These are phyloP conservation scores for Amoeboaphelidium protococcarum DNA, from an alignment of 371 early-diverging fungal genomes.

Conservation along the genomic window DNA sequence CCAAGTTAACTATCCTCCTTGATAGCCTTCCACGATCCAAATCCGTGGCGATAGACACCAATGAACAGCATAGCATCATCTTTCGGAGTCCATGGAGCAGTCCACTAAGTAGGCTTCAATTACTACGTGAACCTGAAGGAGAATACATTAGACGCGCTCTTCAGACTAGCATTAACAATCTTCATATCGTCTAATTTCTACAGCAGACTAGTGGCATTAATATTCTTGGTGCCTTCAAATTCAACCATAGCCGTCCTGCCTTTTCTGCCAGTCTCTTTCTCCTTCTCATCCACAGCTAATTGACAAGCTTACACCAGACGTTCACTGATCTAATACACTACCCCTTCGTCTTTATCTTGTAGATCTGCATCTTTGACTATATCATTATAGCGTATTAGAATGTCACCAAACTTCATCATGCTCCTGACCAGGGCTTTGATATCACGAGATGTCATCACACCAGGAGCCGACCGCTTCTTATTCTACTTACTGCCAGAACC, in stretches of 20 bases:
- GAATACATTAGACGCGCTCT: not conserved
- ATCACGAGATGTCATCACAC: conserved; percentile 41
- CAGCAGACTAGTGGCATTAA: conserved; percentile 52
- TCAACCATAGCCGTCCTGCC: conserved; percentile 9
- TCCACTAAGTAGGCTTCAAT: conserved; percentile 66
- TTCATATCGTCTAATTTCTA: conserved; percentile 27
- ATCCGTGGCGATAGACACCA: conserved; percentile 76
- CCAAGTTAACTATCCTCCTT: conserved; percentile 45
- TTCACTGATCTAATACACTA: conserved; percentile 22
- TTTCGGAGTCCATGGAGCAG: conserved; percentile 53
- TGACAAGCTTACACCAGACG: conserved; percentile 41
- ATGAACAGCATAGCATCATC: conserved; percentile 90
- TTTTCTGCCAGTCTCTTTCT: conserved; percentile 9
- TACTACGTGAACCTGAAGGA: conserved; percentile 30
- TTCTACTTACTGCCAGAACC: not conserved
- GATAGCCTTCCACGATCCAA: conserved; percentile 71
- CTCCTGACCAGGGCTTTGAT: conserved; percentile 45
- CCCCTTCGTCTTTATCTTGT: conserved; percentile 28
- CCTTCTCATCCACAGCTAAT: conserved; percentile 27
- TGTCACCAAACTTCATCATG: conserved; percentile 48
- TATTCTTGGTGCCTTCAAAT: conserved; percentile 33
- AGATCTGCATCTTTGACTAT: conserved; percentile 52
- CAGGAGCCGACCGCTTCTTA: conserved; percentile 9
- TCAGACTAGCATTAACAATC: conserved; percentile 4
- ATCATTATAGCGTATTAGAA: conserved; percentile 41